These are phyloP conservation scores for Venturia oleaginea DNA, from an alignment of 2,329 filamentous ascomycete species.

Conservation along the genomic window DNA sequence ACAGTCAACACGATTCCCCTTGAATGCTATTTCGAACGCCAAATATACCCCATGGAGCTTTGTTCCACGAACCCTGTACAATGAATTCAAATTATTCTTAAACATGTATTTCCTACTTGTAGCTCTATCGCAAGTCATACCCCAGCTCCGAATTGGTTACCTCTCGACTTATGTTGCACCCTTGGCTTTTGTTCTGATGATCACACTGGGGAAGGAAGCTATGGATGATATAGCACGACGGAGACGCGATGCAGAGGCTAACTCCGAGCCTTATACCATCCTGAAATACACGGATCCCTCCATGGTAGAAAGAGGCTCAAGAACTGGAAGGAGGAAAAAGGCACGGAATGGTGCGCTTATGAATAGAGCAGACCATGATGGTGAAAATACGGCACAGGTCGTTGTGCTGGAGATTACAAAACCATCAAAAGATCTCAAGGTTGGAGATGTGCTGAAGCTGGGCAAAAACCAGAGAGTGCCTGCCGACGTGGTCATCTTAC, in stretches of 20 bases:
- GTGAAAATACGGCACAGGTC: background rate
- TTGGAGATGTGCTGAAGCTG: constrained; percentile 91
- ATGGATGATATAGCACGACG: constrained; percentile 84
- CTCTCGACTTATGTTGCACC: constrained; percentile 91
- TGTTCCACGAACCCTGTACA: constrained; percentile 87
- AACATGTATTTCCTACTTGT: constrained; percentile 98
- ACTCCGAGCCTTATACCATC: constrained; percentile 79
- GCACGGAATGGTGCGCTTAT: constrained; percentile 18
- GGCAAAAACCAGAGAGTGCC: constrained; percentile 88
- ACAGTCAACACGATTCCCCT: constrained; percentile 70
- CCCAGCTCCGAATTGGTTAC: constrained; percentile 82
- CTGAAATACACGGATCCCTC: constrained; percentile 55
- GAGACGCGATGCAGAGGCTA: constrained; percentile 83
- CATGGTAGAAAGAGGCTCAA: constrained; percentile 14
- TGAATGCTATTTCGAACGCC: constrained; percentile 89
- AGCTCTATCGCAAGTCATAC: constrained; percentile 86
- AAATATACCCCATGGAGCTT: constrained; percentile 97
- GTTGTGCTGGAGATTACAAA: constrained; percentile 60
- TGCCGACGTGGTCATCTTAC: constrained; percentile 86
- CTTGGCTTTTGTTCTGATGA: constrained; percentile 79
- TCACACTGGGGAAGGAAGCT: constrained; percentile 93
- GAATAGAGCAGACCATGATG: constrained; percentile 14
- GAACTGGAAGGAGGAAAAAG: constrained; percentile 17
- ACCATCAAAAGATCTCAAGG: constrained; percentile 79
- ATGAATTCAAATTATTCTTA: constrained; percentile 99